A percentile compares a stretch with the other conserved stretches of the same genome.
These are phyloP conservation scores for Corynespora cassiicola DNA, from an alignment of 2,329 filamentous ascomycete species.

Conservation along the genomic window DNA sequence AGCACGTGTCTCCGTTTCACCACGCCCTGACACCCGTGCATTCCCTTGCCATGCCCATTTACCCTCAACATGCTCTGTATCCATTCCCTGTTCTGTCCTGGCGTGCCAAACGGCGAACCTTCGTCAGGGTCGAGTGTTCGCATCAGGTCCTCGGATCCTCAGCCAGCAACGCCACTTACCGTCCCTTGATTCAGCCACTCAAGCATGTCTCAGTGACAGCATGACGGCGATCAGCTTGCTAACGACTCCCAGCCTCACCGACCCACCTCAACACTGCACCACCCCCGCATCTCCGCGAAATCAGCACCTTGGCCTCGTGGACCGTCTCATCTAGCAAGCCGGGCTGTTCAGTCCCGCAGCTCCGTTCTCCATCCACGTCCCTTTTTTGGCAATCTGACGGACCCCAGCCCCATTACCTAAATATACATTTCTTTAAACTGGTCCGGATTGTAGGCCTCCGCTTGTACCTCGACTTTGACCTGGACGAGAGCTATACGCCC, in stretches of 20 bases:
- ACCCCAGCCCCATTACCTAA: constrained; percentile 81
- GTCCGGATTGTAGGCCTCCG: constrained; percentile 79
- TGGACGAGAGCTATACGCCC: constrained; percentile 96
- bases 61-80: too few species aligned
- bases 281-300: constrained; percentile 72
- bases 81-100: too few species aligned
- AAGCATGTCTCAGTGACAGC: too few species aligned
- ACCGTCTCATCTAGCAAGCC: constrained; percentile 84
- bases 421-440: constrained; percentile 84
- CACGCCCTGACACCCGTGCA: too few species aligned
- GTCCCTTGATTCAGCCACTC: too few species aligned
- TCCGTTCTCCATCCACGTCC: constrained; percentile 74
- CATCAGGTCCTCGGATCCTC: too few species aligned
- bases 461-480: constrained; percentile 88
- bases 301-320: constrained; percentile 82
- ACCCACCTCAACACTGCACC: constrained; percentile 32
- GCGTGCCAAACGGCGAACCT: too few species aligned
- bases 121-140: too few species aligned
- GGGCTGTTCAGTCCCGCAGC: constrained; percentile 77
- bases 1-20: too few species aligned
- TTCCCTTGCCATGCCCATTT: too few species aligned
- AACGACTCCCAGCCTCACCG: constrained; percentile 19
- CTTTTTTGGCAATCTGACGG: constrained; percentile 88
- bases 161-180: too few species aligned
- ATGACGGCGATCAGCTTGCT: too few species aligned